These are phyloP conservation scores for Clarireedia monteithiana DNA, from an alignment of 2,329 filamentous ascomycete genomes.

Conservation along the genomic window DNA sequence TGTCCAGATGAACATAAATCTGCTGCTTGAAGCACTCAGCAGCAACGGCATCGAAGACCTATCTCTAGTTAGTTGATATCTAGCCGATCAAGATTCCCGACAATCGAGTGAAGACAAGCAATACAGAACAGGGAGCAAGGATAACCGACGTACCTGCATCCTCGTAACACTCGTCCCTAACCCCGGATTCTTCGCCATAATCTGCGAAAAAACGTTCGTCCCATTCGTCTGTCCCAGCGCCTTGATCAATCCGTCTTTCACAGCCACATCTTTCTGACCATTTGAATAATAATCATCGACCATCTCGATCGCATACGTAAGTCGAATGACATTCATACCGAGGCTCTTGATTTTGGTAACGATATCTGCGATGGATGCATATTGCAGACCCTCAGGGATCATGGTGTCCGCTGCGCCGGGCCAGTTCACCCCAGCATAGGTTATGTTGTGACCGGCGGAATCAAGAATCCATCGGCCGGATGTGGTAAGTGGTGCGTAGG, in stretches of 20 bases:
- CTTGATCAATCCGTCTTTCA: slow-evolving; percentile 31
- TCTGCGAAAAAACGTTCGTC: slow-evolving; percentile 39
- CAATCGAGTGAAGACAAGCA: background rate
- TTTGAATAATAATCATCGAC: slow-evolving; percentile 49
- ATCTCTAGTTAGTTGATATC: background rate
- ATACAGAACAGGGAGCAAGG: background rate
- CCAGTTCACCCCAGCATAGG: slow-evolving; percentile 53
- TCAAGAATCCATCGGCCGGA: slow-evolving; percentile 17
- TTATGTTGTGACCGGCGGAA: slow-evolving; percentile 33
- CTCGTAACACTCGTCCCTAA: slow-evolving; percentile 48
- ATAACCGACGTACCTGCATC: slow-evolving; percentile 31
- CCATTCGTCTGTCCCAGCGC: slow-evolving; percentile 47
- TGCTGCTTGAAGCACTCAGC: slow-evolving; percentile 46
- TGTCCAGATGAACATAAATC: slow-evolving; percentile 52
- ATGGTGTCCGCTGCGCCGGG: slow-evolving; percentile 54
- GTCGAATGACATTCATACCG: slow-evolving; percentile 54
- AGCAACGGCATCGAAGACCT: slow-evolving; percentile 54
- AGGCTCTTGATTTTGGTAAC: slow-evolving; percentile 46
- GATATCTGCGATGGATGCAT: slow-evolving; percentile 47
- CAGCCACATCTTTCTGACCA: background rate
- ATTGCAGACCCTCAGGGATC: slow-evolving; percentile 57
- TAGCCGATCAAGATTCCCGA: background rate
- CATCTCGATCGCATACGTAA: slow-evolving; percentile 58
- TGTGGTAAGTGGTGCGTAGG: slow-evolving; percentile 3
- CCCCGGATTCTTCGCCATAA: slow-evolving; percentile 48